Base-by-base conservation (phyloP, 2,329 filamentous ascomycete species). In the Phaeophleospora eucalypticola region DNA sequence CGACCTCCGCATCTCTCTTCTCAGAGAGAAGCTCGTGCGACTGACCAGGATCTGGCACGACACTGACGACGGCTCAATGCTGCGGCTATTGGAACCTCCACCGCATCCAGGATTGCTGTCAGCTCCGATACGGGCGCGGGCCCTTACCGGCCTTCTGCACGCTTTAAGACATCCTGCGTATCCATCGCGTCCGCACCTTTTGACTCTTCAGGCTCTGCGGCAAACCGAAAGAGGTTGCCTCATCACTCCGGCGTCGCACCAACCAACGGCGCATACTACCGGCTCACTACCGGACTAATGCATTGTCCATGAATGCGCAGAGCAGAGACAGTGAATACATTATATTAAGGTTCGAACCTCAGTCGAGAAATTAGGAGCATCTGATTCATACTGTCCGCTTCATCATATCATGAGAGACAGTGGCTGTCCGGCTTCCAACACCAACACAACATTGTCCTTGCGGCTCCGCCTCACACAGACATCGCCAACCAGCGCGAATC, bases 241-340 rank as follows among this genome's bases (percentile, higher is more conserved):
- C 45, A 51, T 48, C 40, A 44, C 45, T 43, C 34, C 42, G 35
- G 45, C 47, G 52, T 52, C 43, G 48, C 50, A 49, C 46, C 51
- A 19, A 16, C 33, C 15, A 43, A 15, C 42, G 36, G 43, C 54
- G 52, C 54, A 53, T 57, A 51, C 43, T 45, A 21, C 44, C 54
- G 54, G 47, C 52, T 51, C 45, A 45, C 34, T 29, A 44, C 36
- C 33, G 34, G 29, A 41, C 29, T 33, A 33, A 32, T 41, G 37
- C 36, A 41, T 46, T 43, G 40, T 34, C 38, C 38, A 51, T 53
- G 48, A 43, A 24, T 37, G 41, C 44, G 51, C 51, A 6, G 24
- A 7, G 51, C 51, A 6, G 24, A 7, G 24, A 29, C 12, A 7
- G 24, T 29, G 24, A 29, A 29, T 12, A 29, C 12, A 29, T 29